Evolutionary conservation across 2,329 filamentous ascomycete genomes (phyloP).

Genomic region (Arthrobotrys sphaeroides): DNA sequence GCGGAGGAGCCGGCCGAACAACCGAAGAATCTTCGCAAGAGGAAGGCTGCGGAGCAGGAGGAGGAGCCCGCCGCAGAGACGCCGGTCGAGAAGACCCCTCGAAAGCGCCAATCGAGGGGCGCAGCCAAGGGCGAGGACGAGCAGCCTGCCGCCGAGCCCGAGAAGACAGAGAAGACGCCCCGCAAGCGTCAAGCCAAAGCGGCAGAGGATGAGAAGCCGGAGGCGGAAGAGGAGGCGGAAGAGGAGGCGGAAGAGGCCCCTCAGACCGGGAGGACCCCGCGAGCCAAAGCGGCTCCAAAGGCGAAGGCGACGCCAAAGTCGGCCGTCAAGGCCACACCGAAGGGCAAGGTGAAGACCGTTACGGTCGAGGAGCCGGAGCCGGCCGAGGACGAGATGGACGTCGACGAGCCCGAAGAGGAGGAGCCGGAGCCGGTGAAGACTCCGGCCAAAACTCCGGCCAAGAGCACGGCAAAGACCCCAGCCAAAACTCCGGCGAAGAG

Average conservation of each 20-base stretch:
- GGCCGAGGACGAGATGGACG: neutral
- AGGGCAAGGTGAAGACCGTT: neutral
- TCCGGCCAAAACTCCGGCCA: slow-evolving; percentile 38
- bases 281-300: slow-evolving; percentile 22
- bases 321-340: slow-evolving; percentile 1
- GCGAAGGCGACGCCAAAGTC: slow-evolving; percentile 14
- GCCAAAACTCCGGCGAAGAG: slow-evolving; percentile 55
- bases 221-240: neutral
- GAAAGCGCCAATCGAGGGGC: slow-evolving; percentile 15
- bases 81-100: slow-evolving; percentile 58
- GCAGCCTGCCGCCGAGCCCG: neutral
- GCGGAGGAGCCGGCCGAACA: slow-evolving; percentile 31
- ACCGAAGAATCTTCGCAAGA: slow-evolving; percentile 12
- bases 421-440: slow-evolving; percentile 36
- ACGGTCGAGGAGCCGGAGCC: neutral
- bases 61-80: slow-evolving; percentile 44
- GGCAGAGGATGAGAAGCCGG: neutral
- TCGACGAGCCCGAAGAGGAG: slow-evolving; percentile 45
- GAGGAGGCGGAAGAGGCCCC: slow-evolving; percentile 15
- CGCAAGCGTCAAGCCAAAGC: slow-evolving; percentile 9
- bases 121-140: neutral
- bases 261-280: slow-evolving; percentile 9
- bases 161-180: slow-evolving; percentile 12
- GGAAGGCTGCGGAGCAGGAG: slow-evolving; percentile 28
- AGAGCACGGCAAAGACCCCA: slow-evolving; percentile 56